Evolutionary conservation across 1,139 yeast species (phyloP), one percentile per base, ranked within the genome.

Genomic region (Blastobotrys aristatus): DNA sequence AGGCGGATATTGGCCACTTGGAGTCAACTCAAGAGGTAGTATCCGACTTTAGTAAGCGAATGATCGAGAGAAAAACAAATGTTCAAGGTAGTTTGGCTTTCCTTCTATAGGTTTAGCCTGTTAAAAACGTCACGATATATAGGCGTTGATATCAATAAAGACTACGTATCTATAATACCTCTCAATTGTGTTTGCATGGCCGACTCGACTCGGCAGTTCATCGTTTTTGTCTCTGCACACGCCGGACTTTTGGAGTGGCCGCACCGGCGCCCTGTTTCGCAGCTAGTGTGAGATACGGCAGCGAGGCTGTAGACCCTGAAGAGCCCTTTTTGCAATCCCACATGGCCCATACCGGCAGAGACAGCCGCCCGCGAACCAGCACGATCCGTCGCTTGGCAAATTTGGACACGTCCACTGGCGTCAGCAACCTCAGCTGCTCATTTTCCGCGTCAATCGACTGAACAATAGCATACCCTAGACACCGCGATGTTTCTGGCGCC

Each of bases 351-450:
- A 74, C 59, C 0, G 85, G 84, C 2, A 76, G 61, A 43, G 80
- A 86, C 1, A 88, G 78, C 37, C 80, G 76, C 1, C 94, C 94
- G 53, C 87, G 74, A 0, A 79, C 72, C 1, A 87, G 51, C 0
- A 84, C 50, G 42, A 81, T 34, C 41, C 35, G 51, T 48, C 40
- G 54, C 40, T 35, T 39, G 21, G 34, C 55, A 29, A 65, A 50
- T 17, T 17, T 47, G 21, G 49, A 50, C 10, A 50, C 54, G 10
- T 66, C 55, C 1, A 64, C 49, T 0, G 94, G 88, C 0, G 84
- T 67, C 56, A 85, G 81, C 1, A 88, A 48, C 51, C 84, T 80
- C 45, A 85, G 59, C 30, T 67, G 58, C 8, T 66, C 61, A 1
- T 67, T 59, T 0, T 53, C 51, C 0, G 54, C 49, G 57, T 84